A percentile compares a stretch with the other conserved stretches of the same genome.
Evolutionary conservation across 768 basidiomycete species (phyloP).

Genomic region (Clavulina sp.): DNA sequence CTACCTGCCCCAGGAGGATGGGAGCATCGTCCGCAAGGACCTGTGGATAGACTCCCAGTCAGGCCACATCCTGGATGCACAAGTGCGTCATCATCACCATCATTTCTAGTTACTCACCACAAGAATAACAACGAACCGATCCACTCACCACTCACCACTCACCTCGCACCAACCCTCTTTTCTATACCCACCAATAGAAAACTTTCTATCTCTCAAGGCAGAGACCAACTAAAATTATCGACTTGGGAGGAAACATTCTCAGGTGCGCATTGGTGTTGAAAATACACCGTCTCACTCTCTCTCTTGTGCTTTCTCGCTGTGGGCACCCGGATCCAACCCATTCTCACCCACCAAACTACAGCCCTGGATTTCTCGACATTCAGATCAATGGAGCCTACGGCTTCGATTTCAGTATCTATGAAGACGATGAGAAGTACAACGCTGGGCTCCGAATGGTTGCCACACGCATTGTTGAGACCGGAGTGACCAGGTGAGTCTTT

Average conservation of each 20-base stretch:
- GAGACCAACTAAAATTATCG: constrained; percentile 44
- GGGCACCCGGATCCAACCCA: too few relatives aligned
- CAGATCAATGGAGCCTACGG: constrained; percentile 85
- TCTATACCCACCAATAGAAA: constrained; percentile 29
- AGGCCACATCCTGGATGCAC: constrained; percentile 60
- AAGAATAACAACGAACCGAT: neutral
- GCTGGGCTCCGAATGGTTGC: constrained; percentile 53
- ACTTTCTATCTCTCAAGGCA: constrained; percentile 40
- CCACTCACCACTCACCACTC: too few relatives aligned
- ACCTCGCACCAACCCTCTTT: too few relatives aligned
- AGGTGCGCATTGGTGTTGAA: constrained; percentile 25
- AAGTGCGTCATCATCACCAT: constrained; percentile 25
- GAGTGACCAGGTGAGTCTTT: constrained; percentile 64
- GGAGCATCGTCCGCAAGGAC: constrained; percentile 51
- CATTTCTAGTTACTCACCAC: neutral
- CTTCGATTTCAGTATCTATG: constrained; percentile 74
- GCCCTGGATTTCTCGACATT: constrained; percentile 73
- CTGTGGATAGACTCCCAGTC: constrained; percentile 64
- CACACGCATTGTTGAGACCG: constrained; percentile 66
- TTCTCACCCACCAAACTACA: too few relatives aligned
- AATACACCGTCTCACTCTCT: neutral
- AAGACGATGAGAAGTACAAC: constrained; percentile 50
- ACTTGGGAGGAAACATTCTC: constrained; percentile 61
- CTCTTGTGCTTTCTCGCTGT: too few relatives aligned
- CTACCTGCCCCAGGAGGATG: constrained; percentile 61